phyloP scores from a whole-genome alignment of 306 rosid species.

The Corylus avellana region DNA sequence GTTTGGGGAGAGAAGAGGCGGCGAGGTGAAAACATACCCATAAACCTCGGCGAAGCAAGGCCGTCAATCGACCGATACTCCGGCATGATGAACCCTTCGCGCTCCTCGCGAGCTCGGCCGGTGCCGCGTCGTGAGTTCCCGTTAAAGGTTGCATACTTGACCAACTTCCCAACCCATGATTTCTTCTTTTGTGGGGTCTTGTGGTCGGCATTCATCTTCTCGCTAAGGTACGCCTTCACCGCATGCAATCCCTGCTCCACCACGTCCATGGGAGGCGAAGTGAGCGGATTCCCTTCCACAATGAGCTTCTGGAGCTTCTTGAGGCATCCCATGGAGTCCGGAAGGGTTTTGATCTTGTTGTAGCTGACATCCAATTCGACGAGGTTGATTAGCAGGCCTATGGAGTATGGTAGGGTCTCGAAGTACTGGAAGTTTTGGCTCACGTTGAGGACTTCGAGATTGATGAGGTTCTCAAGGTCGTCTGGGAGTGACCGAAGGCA shows the following conservation, averaged over 20 bases:
- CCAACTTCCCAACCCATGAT: constrained; percentile 70
- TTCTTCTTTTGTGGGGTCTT: constrained; percentile 51
- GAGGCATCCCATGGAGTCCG: constrained; percentile 71
- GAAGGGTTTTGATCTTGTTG: constrained; percentile 61
- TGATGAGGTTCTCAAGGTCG: constrained; percentile 74
- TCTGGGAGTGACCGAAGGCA: constrained; percentile 73
- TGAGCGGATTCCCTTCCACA: constrained; percentile 80
- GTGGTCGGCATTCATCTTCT: constrained; percentile 55
- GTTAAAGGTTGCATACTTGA: constrained; percentile 53
- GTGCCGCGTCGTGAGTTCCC: constrained; percentile 22
- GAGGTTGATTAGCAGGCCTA: constrained; percentile 77
- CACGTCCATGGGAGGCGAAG: constrained; percentile 62
- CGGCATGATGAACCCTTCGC: constrained; percentile 42
- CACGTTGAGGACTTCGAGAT: constrained; percentile 70
- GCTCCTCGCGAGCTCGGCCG: constrained; percentile 31
- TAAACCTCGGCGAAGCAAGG: constrained; percentile 62
- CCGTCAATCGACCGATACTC: constrained; percentile 63
- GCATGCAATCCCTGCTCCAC: constrained; percentile 63
- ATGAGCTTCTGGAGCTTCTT: constrained; percentile 59
- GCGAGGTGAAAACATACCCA: constrained; percentile 78
- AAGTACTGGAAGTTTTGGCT: constrained; percentile 94
- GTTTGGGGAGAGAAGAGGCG: constrained; percentile 73
- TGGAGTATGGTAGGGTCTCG: constrained; percentile 62
- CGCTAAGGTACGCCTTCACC: constrained; percentile 61
- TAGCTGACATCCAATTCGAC: constrained; percentile 79